Evolutionary conservation across 257 asterid genomes (phyloP).

Genomic region (Solanum chiquidenum): DNA sequence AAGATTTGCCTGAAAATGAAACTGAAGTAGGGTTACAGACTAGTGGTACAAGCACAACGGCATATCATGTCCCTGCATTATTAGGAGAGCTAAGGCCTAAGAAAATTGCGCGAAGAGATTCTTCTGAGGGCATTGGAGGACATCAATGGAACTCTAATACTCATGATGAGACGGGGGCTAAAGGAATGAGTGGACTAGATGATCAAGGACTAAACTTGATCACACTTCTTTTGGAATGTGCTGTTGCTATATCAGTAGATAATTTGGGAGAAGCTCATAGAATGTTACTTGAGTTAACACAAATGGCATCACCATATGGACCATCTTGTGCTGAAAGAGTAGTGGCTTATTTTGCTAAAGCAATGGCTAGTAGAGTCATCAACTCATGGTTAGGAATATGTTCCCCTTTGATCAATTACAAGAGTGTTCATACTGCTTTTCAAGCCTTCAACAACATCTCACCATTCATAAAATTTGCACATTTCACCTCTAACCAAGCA

Average conservation of each 20-base stretch:
- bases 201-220: slow-evolving; percentile 40
- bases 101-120: slow-evolving; percentile 17
- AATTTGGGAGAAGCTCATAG: slow-evolving; percentile 63
- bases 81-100: slow-evolving; percentile 27
- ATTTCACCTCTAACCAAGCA: slow-evolving; percentile 72
- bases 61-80: slow-evolving; percentile 9
- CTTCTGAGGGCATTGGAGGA: slow-evolving; percentile 9
- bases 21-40: background rate
- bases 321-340: slow-evolving; percentile 57
- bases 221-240: slow-evolving; percentile 51
- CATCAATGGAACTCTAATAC: background rate
- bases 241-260: slow-evolving; percentile 69
- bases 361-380: slow-evolving; percentile 65
- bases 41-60: background rate
- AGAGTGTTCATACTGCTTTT: slow-evolving; percentile 32
- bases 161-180: background rate
- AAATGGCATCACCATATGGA: slow-evolving; percentile 50
- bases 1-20: slow-evolving; percentile 38
- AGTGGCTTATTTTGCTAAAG: slow-evolving; percentile 61
- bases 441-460: slow-evolving; percentile 55
- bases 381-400: slow-evolving; percentile 64
- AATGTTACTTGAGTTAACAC: slow-evolving; percentile 58
- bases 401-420: slow-evolving; percentile 39
- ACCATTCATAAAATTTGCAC: slow-evolving; percentile 66
- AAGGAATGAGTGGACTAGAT: slow-evolving; percentile 8